Percentiles rank a stretch among this genome's conserved stretches.
Evolutionary conservation across 495 filamentous ascomycete species (phyloP).

Genomic region (Hypoxylon trugodes): DNA sequence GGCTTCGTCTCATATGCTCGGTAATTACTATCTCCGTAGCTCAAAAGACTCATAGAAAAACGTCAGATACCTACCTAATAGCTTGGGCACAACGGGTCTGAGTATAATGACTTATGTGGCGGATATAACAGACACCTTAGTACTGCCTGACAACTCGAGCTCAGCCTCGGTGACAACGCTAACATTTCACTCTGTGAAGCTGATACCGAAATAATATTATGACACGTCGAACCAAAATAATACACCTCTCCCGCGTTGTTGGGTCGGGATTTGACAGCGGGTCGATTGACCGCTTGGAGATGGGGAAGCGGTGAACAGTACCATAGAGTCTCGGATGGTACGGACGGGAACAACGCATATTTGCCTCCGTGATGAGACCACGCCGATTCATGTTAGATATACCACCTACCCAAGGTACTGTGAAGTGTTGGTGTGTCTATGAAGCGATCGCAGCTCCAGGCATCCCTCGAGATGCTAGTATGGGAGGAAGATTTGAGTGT

Average conservation of each 20-base stretch:
- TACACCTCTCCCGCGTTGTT: constrained; percentile 29
- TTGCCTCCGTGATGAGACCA: constrained; percentile 27
- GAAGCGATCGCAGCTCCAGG: constrained; percentile 5
- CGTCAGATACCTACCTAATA: constrained; percentile 1
- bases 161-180: constrained; percentile 7
- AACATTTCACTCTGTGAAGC: constrained; percentile 7
- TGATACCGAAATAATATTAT: constrained; percentile 8
- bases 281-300: constrained; percentile 26
- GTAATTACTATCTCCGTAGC: constrained; percentile 31
- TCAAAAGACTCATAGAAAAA: constrained; percentile 25
- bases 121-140: constrained; percentile 5
- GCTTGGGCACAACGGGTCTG: constrained; percentile 3
- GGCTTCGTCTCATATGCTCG: constrained; percentile 31
- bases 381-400: constrained; percentile 23
- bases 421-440: constrained; percentile 10
- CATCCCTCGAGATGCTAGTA: not conserved
- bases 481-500: constrained; percentile 14
- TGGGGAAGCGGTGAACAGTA: constrained; percentile 38
- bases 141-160: constrained; percentile 23
- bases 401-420: too few relatives aligned
- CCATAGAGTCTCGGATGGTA: constrained; percentile 31
- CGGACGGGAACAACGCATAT: constrained; percentile 35
- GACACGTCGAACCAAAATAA: constrained; percentile 5
- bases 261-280: constrained; percentile 39
- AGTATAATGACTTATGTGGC: not conserved